phyloP scores from a whole-genome alignment of 2,329 filamentous ascomycete genomes.

The Xylaria sp. region DNA sequence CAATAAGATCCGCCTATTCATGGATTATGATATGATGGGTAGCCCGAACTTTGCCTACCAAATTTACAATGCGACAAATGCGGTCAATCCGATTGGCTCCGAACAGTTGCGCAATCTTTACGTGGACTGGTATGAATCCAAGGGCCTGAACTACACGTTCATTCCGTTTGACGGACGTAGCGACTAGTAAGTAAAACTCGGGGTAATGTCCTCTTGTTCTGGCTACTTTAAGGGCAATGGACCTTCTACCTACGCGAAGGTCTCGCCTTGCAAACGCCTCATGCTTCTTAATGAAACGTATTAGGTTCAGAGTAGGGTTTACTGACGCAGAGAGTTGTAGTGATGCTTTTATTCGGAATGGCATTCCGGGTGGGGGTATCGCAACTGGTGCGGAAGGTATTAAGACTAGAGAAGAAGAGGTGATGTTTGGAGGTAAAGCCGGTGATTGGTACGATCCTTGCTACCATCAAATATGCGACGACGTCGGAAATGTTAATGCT shows the following conservation, averaged over 20 bases:
- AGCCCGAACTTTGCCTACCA: conserved; percentile 74
- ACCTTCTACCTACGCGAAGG: neutral
- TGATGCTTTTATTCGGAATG: conserved; percentile 57
- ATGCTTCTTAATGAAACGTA: neutral
- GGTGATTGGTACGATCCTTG: conserved; percentile 66
- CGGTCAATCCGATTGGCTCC: conserved; percentile 75
- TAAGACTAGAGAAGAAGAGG: conserved; percentile 65
- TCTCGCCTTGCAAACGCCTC: neutral
- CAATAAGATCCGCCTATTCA: conserved; percentile 71
- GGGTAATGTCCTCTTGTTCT: neutral
- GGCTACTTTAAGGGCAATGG: neutral
- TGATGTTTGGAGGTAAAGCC: conserved; percentile 66
- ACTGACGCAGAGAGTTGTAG: conserved; percentile 4
- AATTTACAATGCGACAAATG: conserved; percentile 78
- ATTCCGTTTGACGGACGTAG: conserved; percentile 82
- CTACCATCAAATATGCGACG: conserved; percentile 72
- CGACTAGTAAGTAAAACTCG: conserved; percentile 65
- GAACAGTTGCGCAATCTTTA: conserved; percentile 76
- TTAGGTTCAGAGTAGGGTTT: neutral
- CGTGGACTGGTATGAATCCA: conserved; percentile 71
- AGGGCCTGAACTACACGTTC: conserved; percentile 73
- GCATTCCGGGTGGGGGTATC: conserved; percentile 70
- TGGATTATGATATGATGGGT: conserved; percentile 79
- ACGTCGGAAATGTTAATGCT: conserved; percentile 66
- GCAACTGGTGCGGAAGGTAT: conserved; percentile 72